A percentile compares a stretch with the other conserved stretches of the same genome.
These are phyloP conservation scores for Termitomyces sp. DNA, from an alignment of 1,284 basidiomycete species.

Conservation along the genomic window DNA sequence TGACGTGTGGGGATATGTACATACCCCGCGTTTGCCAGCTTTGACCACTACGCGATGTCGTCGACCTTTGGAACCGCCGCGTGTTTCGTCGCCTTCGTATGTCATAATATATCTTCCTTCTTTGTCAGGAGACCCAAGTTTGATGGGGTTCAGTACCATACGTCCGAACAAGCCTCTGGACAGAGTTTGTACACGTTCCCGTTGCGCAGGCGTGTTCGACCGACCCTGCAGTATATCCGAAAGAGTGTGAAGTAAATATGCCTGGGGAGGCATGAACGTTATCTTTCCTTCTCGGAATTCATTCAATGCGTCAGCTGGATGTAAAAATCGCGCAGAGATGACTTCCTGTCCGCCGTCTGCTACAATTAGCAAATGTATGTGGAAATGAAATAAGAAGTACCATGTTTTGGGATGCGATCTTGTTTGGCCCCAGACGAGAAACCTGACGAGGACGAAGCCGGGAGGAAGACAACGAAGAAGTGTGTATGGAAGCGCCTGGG, in stretches of 20 bases:
- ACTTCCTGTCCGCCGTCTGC: constrained; percentile 65
- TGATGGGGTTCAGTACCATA: constrained; percentile 53
- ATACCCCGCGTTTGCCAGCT: constrained; percentile 43
- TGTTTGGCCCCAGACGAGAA: constrained; percentile 50
- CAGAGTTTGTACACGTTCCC: constrained; percentile 40
- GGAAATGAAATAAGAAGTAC: constrained; percentile 21
- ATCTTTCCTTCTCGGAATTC: constrained; percentile 49
- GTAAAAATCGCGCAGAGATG: constrained; percentile 57
- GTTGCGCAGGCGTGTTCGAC: constrained; percentile 39
- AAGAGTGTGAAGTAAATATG: constrained; percentile 60
- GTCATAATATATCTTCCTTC: constrained; percentile 46
- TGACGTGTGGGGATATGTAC: constrained; percentile 17
- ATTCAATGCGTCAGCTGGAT: constrained; percentile 44
- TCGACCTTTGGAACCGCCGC: constrained; percentile 53
- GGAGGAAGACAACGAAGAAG: constrained; percentile 62
- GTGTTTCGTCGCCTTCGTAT: constrained; percentile 65
- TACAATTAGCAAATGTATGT: not conserved
- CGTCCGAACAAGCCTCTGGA: constrained; percentile 52
- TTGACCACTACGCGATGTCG: constrained; percentile 50
- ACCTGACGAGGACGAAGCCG: constrained; percentile 36
- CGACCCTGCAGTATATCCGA: constrained; percentile 41
- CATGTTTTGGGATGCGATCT: constrained; percentile 56
- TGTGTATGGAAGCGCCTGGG: constrained; percentile 61
- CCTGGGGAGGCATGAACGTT: constrained; percentile 66
- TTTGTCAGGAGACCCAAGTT: constrained; percentile 32